Base-by-base conservation (phyloP, 78 protist species). In the Dictyostelium intermedium region DNA sequence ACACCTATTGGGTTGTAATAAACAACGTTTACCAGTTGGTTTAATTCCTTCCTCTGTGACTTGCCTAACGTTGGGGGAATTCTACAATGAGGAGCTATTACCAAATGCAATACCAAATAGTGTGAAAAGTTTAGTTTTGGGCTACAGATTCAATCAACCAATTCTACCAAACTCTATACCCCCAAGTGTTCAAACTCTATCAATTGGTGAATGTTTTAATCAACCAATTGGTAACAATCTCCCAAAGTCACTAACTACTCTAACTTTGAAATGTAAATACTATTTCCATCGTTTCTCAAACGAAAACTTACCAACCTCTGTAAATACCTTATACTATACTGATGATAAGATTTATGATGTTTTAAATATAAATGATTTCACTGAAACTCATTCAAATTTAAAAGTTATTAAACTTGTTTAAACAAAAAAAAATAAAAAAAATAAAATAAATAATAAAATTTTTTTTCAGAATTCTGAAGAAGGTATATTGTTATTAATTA, bases 331-430 rank as follows among this genome's bases (percentile, higher is more conserved):
- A 34, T 32, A 32, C 43, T 72, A 72, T 34, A 72, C 79, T 18
- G 25, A 72, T 34, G 79, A 72, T 27, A 72, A 72, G 35, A 72
- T 72, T 32, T 72, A 32, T 72, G 79, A 72, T 18, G 74, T 66
- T 66, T 66, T 66, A 27, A 66, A 66, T 66, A 25, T 66, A 66
- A 66, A 66, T 66, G 74, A 66, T 66, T 66, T 66, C 66, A 56
- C 66, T 20, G 66, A 56, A 56, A 20, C 66, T 56, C 66, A 56
- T 56, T 56, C 66, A 56, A 56, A 56, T 56, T 56, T 56, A 56
- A 56, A 56, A 20, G 66, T 56, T 56, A 20, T 56, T 56, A 56
- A 56, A 56, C n/a, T 56, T 20, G 3, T 5, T 56, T 56, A 56
- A 56, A 50, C 4, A 16, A 50, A 50, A 50, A 50, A 50, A 50